Conservation (phyloP, 2,329 filamentous ascomycete genomes). For the Penicillium italicum region DNA sequence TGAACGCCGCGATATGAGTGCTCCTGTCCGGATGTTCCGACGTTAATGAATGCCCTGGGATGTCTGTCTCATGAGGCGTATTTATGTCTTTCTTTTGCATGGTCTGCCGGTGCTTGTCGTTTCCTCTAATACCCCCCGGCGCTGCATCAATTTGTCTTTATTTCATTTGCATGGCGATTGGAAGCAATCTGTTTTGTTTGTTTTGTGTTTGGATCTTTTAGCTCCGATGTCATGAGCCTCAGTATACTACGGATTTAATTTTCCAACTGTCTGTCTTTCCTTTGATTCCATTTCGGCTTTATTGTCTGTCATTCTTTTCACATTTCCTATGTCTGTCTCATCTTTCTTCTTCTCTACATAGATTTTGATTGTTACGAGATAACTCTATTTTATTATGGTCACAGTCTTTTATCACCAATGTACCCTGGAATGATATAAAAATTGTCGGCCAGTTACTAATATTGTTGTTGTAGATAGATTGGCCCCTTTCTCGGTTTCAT, state of each 20-base stretch:
- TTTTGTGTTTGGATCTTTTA: conserved; percentile 4
- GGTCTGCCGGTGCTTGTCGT: conserved; percentile 18
- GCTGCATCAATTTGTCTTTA: conserved; percentile 15
- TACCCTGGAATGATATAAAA: no score
- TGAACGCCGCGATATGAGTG: conserved; percentile 38
- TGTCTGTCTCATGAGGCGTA: not conserved
- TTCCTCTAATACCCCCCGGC: conserved; percentile 30
- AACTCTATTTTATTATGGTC: not conserved
- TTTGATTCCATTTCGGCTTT: conserved; percentile 5
- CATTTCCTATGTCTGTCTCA: conserved; percentile 19
- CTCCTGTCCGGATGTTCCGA: conserved; percentile 36
- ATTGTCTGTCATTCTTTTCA: not conserved
- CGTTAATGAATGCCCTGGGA: conserved; percentile 12
- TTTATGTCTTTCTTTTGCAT: conserved; percentile 13
- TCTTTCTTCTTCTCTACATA: conserved; percentile 17
- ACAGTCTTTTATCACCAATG: no score
- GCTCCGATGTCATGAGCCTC: conserved; percentile 10
- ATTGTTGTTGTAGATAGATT: no score
- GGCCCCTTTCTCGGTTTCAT: no score
- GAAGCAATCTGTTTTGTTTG: conserved; percentile 7
- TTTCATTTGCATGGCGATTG: conserved; percentile 15
- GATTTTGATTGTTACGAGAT: not conserved
- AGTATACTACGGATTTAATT: conserved; percentile 4
- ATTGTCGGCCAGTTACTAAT: no score
- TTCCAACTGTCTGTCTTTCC: not conserved